A percentile compares a stretch with the other conserved stretches of the same genome.
phyloP scores from a whole-genome alignment of 768 basidiomycete species.

The Lactarius hatsudake region DNA sequence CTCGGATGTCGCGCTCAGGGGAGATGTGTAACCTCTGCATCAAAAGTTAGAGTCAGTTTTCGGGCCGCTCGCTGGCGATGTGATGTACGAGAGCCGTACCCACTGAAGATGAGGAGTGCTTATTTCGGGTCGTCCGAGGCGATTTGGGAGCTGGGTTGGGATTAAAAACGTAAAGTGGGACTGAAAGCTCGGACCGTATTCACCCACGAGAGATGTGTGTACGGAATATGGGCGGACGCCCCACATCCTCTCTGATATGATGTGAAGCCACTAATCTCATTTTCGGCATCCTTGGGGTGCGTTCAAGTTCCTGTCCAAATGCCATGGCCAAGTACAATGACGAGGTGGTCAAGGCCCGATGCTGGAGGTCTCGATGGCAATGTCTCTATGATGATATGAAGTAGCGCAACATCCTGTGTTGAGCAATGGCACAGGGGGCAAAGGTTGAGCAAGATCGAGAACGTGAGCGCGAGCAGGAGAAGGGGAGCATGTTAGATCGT shows the following conservation, averaged over 20 bases:
- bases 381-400: conserved; percentile 16
- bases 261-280: conserved; percentile 84
- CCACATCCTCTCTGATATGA: conserved; percentile 70
- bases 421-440: conserved; percentile 37
- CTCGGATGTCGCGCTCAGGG: conserved; percentile 73
- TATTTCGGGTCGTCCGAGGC: too few species aligned
- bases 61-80: background rate
- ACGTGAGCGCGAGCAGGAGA: conserved; percentile 38
- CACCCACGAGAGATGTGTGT: conserved; percentile 71
- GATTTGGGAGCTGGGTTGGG: too few species aligned
- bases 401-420: conserved; percentile 22
- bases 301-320: conserved; percentile 68
- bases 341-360: conserved; percentile 58
- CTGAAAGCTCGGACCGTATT: too few species aligned
- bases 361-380: conserved; percentile 23
- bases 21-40: conserved; percentile 81
- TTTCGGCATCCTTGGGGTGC: conserved; percentile 45
- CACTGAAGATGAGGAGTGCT: too few species aligned
- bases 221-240: conserved; percentile 70
- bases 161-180: too few species aligned
- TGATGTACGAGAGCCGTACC: too few species aligned
- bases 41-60: background rate
- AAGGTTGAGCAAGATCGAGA: conserved; percentile 63
- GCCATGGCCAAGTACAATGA: conserved; percentile 90
- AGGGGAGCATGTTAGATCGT: too few species aligned